These are phyloP conservation scores for Monosporascus sp. DNA, from an alignment of 2,329 filamentous ascomycete species.

Conservation along the genomic window DNA sequence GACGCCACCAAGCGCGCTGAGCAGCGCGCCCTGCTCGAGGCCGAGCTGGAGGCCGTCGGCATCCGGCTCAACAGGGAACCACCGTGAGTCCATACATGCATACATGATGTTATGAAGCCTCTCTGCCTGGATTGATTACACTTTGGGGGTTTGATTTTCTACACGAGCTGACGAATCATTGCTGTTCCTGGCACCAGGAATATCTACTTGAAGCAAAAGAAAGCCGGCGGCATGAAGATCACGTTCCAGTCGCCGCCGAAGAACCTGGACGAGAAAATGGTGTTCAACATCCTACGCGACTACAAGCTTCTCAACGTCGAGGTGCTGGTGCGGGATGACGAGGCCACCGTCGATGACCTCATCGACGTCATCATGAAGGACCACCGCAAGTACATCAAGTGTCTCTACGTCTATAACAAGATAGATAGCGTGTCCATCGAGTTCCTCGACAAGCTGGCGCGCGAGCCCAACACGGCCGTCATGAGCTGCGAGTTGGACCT, in stretches of 20 bases:
- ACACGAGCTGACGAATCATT: background rate
- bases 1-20: constrained; percentile 96
- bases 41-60: constrained; percentile 89
- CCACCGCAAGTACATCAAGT: constrained; percentile 92
- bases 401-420: constrained; percentile 99
- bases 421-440: constrained; percentile 93
- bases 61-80: constrained; percentile 89
- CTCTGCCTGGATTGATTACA: too few relatives aligned
- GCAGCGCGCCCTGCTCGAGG: constrained; percentile 83
- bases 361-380: constrained; percentile 99
- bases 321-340: constrained; percentile 89
- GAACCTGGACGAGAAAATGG: constrained; percentile 91
- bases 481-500: constrained; percentile 97
- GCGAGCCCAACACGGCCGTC: constrained; percentile 89
- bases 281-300: constrained; percentile 94
- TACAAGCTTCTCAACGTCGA: constrained; percentile 99
- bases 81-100: constrained; percentile 52
- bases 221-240: constrained; percentile 97
- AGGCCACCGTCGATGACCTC: constrained; percentile 94
- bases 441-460: constrained; percentile 85
- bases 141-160: too few relatives aligned
- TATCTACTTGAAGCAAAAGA: constrained; percentile 95
- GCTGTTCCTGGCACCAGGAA: constrained; percentile 52
- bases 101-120: too few relatives aligned
- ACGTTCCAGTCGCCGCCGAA: constrained; percentile 90